These are phyloP conservation scores for Magnolia officinalis DNA, from an alignment of 164 flowering plant genomes.

Conservation along the genomic window DNA sequence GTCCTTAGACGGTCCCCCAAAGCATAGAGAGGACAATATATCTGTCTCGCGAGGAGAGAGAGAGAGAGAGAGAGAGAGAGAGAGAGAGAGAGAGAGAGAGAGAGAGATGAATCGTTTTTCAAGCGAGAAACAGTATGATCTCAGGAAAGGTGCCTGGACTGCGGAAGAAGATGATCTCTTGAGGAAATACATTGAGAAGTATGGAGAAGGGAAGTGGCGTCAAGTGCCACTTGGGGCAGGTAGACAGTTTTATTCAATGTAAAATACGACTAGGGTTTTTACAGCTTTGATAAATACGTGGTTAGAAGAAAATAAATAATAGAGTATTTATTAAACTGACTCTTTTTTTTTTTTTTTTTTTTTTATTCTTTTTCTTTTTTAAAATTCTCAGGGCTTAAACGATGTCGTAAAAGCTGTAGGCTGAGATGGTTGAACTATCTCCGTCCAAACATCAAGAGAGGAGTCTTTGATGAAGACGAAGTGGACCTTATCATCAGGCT, in stretches of 20 bases:
- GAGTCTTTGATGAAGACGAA: slow-evolving; percentile 10
- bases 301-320: no score
- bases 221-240: slow-evolving; percentile 8
- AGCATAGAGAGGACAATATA: neutral
- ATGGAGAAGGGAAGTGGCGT: slow-evolving; percentile 12
- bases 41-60: neutral
- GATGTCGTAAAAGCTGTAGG: slow-evolving; percentile 17
- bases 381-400: slow-evolving; percentile 12
- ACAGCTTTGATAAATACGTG: no score
- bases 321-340: no score
- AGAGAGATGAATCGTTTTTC: neutral
- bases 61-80: neutral
- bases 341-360: no score
- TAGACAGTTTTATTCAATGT: neutral
- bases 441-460: slow-evolving; percentile 15
- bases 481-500: slow-evolving; percentile 18
- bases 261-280: no score
- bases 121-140: neutral
- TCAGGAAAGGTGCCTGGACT: slow-evolving; percentile 7
- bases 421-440: slow-evolving; percentile 18
- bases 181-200: slow-evolving; percentile 4
- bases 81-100: neutral
- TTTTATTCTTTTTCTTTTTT: no score
- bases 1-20: neutral
- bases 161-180: slow-evolving; percentile 2